phyloP scores from a whole-genome alignment of 2,329 filamentous ascomycete genomes.

The Hypoxylon rubiginosum region DNA sequence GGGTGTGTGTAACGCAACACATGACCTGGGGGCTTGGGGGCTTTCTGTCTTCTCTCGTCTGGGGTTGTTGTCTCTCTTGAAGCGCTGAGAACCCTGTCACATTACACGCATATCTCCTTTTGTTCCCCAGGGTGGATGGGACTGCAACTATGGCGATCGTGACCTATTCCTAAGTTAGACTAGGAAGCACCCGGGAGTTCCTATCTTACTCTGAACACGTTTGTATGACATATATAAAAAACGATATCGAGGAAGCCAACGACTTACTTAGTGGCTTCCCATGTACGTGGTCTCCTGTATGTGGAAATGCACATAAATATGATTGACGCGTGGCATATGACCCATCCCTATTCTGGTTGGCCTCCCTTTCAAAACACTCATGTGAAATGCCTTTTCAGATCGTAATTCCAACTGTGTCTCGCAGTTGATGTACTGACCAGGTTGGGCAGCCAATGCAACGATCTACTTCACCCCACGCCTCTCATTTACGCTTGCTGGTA shows the following conservation, averaged over 20 bases:
- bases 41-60: not conserved
- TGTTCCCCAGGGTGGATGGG: constrained; percentile 28
- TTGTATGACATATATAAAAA: constrained; percentile 16
- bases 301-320: constrained; percentile 18
- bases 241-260: constrained; percentile 2
- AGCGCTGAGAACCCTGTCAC: constrained; percentile 26
- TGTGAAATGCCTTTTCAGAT: constrained; percentile 33
- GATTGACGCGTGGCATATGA: constrained; percentile 39
- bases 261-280: constrained; percentile 27
- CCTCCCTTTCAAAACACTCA: constrained; percentile 15
- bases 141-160: constrained; percentile 6
- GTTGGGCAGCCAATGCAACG: constrained; percentile 38
- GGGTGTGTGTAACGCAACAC: constrained; percentile 33
- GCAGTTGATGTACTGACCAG: constrained; percentile 22
- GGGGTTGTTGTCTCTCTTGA: not conserved
- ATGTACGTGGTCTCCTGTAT: constrained; percentile 25
- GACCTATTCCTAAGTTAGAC: constrained; percentile 5
- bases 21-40: constrained; percentile 23
- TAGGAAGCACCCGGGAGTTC: constrained; percentile 18
- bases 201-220: constrained; percentile 9
- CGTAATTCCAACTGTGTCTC: constrained; percentile 35
- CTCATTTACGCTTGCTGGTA: constrained; percentile 23
- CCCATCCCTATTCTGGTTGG: constrained; percentile 30
- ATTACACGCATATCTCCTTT: constrained; percentile 40
- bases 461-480: constrained; percentile 41